phyloP scores from a whole-genome alignment of 2,329 filamentous ascomycete species.

The Aspergillus caelatus region DNA sequence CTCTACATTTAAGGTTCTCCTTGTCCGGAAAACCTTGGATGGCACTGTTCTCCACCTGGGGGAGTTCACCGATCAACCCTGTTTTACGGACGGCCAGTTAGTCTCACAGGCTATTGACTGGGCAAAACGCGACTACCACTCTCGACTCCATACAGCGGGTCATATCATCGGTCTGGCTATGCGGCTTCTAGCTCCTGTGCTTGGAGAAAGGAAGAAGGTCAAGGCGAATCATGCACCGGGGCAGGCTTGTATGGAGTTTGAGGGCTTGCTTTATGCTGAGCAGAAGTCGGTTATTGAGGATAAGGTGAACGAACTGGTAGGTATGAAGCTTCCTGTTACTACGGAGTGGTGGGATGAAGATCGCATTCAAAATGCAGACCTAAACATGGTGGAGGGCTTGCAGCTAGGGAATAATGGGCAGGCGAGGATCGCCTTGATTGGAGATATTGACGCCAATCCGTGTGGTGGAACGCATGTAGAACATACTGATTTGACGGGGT shows the following conservation, averaged over 20 bases:
- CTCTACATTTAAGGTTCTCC: conserved; percentile 24
- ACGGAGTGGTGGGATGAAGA: conserved; percentile 30
- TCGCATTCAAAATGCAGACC: conserved; percentile 8
- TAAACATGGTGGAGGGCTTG: conserved; percentile 20
- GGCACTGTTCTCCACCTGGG: conserved; percentile 32
- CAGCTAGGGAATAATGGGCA: conserved; percentile 21
- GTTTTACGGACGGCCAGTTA: conserved; percentile 19
- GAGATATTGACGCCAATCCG: conserved; percentile 32
- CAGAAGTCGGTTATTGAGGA: conserved; percentile 32
- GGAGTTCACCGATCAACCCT: background rate
- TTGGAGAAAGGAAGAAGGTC: conserved; percentile 28
- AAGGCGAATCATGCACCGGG: conserved; percentile 35
- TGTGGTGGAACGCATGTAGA: conserved; percentile 36
- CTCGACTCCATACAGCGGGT: conserved; percentile 34
- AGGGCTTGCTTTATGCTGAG: conserved; percentile 33
- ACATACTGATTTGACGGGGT: conserved; percentile 26
- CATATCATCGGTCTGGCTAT: conserved; percentile 34
- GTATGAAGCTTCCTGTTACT: conserved; percentile 23
- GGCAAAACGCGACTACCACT: conserved; percentile 31
- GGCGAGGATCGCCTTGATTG: conserved; percentile 32
- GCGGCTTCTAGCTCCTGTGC: conserved; percentile 23
- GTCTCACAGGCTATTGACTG: conserved; percentile 28
- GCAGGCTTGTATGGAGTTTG: conserved; percentile 32
- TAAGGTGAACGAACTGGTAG: conserved; percentile 30
- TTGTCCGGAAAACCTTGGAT: conserved; percentile 29